Evolutionary conservation across 2,329 filamentous ascomycete species (phyloP), one percentile per base, ranked within the genome.

Genomic region (Xylaria multiplex): DNA sequence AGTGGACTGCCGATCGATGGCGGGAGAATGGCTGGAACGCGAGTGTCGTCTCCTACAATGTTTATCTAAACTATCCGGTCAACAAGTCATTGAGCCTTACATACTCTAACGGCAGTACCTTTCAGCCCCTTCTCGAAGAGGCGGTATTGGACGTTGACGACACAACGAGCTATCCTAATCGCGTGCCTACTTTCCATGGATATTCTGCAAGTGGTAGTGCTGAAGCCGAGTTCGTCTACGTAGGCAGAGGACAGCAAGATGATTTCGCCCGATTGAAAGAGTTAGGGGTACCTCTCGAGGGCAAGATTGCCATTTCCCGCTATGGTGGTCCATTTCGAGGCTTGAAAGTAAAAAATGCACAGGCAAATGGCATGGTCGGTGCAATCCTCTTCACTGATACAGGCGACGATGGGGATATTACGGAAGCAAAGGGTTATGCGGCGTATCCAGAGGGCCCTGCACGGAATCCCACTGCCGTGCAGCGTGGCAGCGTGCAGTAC

Each of bases 181-280:
- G 91, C 32, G 85, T 94, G 24, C 92, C 92, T 6, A 92, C 90
- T 0, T 96, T 95, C 79, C 91, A 96, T 70, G 93, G 92, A 11
- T 96, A 96, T 75, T 93, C 91, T 0, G 92, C 92, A 0, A 90
- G 82, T 40, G 93, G 93, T 0, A 92, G 92, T 74, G 91, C 91
- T 14, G 92, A 90, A 0, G 91, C 88, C 0, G 86, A 88, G 67
- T 94, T 89, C 70, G 89, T 94, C 16, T 96, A 90, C 74, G 90
- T 88, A 62, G 94, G 94, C 76, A 92, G 91, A 64, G 92, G 92
- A 19, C 91, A 90, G 1, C 91, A 87, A 71, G 79, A 84, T 24
- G 92, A 96, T 73, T 96, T 90, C 67, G 86, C 93, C 65, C 89
- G 92, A 57, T 81, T 96, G 9, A 77, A 87, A 14, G 84, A 88